A percentile compares a stretch with the other conserved stretches of the same genome.
These are phyloP conservation scores for Piedraia hortae DNA, from an alignment of 2,329 filamentous ascomycete genomes.

Conservation along the genomic window DNA sequence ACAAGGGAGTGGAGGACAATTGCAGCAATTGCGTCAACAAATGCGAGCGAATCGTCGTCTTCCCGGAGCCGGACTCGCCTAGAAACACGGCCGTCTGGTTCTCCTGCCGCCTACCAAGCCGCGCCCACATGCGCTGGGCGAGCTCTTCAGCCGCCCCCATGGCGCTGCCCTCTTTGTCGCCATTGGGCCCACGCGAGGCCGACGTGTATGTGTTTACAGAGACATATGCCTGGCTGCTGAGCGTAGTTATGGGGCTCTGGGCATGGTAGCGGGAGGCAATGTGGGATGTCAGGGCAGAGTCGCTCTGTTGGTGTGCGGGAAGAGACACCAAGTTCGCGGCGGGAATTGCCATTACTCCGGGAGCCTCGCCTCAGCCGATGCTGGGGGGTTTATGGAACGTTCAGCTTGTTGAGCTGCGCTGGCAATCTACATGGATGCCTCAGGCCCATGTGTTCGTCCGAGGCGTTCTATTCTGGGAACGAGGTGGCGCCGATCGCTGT, in stretches of 20 bases:
- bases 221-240: conserved; percentile 79
- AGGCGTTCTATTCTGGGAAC: too few species aligned
- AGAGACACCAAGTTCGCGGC: conserved; percentile 72
- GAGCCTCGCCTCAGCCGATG: too few species aligned
- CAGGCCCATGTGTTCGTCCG: too few species aligned
- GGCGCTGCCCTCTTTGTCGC: conserved; percentile 69
- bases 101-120: conserved; percentile 66
- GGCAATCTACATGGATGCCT: too few species aligned
- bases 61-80: conserved; percentile 91
- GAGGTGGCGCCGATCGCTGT: too few species aligned
- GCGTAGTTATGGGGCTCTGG: conserved; percentile 56
- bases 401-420: too few species aligned
- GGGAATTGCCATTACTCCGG: conserved; percentile 15
- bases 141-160: conserved; percentile 83
- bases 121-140: conserved; percentile 58
- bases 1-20: conserved; percentile 77
- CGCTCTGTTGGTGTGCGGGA: conserved; percentile 54
- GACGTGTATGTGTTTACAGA: conserved; percentile 86
- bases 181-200: conserved; percentile 68
- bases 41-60: conserved; percentile 81
- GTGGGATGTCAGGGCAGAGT: conserved; percentile 42
- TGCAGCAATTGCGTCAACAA: conserved; percentile 61
- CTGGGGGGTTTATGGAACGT: conserved; percentile 2
- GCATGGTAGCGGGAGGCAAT: conserved; percentile 80
- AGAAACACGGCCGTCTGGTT: conserved; percentile 83